Evolutionary conservation across 176 grass and related monocot genomes (phyloP).

Genomic region (Cenchrus fungigraminus): DNA sequence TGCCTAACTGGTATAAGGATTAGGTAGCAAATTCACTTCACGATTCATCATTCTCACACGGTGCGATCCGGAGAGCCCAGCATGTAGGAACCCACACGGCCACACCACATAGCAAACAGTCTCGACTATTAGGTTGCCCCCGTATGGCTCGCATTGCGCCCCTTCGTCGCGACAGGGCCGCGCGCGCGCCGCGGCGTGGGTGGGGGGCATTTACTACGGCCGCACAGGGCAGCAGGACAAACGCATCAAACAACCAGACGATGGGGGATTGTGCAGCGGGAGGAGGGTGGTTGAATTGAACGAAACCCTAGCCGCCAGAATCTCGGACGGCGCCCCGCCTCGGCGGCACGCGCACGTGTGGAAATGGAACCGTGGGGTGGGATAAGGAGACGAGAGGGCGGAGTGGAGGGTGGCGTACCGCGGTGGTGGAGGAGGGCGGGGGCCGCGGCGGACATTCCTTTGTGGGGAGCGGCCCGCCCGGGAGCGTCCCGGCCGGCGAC

Average conservation of each 20-base stretch:
- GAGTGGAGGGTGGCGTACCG: background rate
- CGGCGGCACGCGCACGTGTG: background rate
- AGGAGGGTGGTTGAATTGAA: background rate
- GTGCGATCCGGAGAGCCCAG: background rate
- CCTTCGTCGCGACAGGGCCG: background rate
- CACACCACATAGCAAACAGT: slow-evolving; percentile 2
- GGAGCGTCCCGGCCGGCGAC: background rate
- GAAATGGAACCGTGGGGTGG: background rate
- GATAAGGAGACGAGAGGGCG: background rate
- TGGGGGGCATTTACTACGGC: background rate
- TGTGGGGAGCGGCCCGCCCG: background rate
- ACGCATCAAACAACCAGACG: background rate
- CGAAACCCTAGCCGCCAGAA: slow-evolving; percentile 35
- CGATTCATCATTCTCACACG: background rate
- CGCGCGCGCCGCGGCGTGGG: background rate
- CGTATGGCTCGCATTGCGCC: slow-evolving; percentile 1
- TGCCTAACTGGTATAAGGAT: background rate
- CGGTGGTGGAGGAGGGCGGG: slow-evolving; percentile 20
- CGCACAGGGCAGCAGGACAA: background rate
- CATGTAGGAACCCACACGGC: background rate
- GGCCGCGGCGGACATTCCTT: slow-evolving; percentile 14
- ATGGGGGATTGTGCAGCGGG: background rate
- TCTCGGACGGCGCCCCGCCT: background rate
- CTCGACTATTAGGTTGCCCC: background rate
- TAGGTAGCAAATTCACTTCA: slow-evolving; percentile 14